Evolutionary conservation across 371 early-diverging fungal species (phyloP), one percentile per base, ranked within the genome.

Genomic region (Zopfochytrium polystomum): DNA sequence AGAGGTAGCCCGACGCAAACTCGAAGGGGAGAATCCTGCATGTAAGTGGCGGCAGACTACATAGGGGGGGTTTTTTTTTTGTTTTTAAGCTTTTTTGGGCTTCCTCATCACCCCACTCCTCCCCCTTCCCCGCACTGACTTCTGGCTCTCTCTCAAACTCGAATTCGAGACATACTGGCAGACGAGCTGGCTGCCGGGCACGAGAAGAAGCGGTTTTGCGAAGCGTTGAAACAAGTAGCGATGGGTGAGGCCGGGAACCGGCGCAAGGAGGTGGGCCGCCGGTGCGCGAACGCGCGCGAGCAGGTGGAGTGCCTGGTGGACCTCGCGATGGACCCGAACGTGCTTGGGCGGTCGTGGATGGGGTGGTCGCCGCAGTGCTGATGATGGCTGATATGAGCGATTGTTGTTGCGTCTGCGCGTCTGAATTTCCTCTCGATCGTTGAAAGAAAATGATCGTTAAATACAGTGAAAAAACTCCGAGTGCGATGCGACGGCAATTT

Each of bases 291-390:
- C n/a, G 81, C 84, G 0, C 70, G 72, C 33, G 85, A 82, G 32
- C 90, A 89, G 68, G 83, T 90, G 0, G 75, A 84, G 27, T 87
- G 86, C 52, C 58, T 89, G 23, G 75, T 89, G 25, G 85, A 89
- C 61, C 75, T 86, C 57, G 90, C 90, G 0, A 86, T 87, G 4
- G 91, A 90, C 50, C 76, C 80, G 2, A 78, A 79, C 58, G 76
- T 86, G 0, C 74, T 89, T 1, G 88, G 85, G 18, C 68, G 87
- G 13, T 74, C 75, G 27, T 89, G 84, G 82, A 58, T 76, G 20
- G 91, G 91, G 4, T 90, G 91, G 91, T 73, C 73, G 38, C 71
- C 88, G 0, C 85, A 47, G 60, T 22, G 22, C 13, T 52, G 31
- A 52, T n/a, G n/a, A n/a, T n/a, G n/a, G n/a, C n/a, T n/a, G n/a